Base-by-base conservation (phyloP, 2,329 filamentous ascomycete genomes). In the Penicillium occitanis region DNA sequence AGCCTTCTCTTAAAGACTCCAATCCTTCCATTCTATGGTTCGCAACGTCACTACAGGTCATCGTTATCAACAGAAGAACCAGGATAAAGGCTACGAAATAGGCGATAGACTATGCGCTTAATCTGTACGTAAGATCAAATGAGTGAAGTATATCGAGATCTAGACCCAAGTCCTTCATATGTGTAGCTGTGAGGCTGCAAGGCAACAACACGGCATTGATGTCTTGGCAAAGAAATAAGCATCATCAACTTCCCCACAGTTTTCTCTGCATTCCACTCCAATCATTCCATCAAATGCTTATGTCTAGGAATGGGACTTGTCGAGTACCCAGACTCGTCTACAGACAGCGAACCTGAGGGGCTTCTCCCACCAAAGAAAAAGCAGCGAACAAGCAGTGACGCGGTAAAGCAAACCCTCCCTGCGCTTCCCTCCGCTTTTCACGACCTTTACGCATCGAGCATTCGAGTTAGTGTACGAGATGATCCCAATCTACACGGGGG, bases 401-500 rank as follows among this genome's bases (percentile, higher is more conserved):
- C 60, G 22, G 10, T 63, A 13, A 67, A 40, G n/a, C 40, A 35
- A 22, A 60, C 73, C 28, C 79, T 93, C 42, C 92, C 91, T 35
- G 91, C 93, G 8, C 84, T 97, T 25, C 94, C 93, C 8, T 78
- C 88, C 13, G 81, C 87, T 64, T 98, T 99, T 77, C 91, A 93
- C 76, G 91, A 97, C 76, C 85, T 98, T 64, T 98, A 99, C 79
- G 90, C 93, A 33, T 90, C 91, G 11, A 91, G 89, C 48, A 89
- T 91, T 61, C 88, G 94, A 68, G 83, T 90, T 69, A 91, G 90
- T 77, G 89, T 90, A 48, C 84, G 83, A 71, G 95, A 98, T 78
- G 91, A 97, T 74, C 93, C 94, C 0, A 84, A 85, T 67, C 83
- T 98, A 66, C 95, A 99, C 77, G 90, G 90, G 37, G 95, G 95